Base-by-base conservation (phyloP, 371 early-diverging fungal species). In the Capillidium rhysosporum region DNA sequence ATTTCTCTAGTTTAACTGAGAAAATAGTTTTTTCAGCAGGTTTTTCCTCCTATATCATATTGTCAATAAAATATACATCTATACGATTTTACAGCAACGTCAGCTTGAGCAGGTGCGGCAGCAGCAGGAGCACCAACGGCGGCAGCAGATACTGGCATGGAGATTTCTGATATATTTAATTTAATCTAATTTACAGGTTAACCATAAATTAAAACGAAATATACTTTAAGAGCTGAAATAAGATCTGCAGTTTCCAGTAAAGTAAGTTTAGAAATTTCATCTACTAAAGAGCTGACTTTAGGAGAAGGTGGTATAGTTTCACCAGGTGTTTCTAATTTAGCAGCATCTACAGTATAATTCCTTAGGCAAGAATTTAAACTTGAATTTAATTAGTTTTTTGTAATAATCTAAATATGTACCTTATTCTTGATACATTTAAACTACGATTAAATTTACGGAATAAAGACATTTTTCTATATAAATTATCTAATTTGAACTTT, bases 1-100 rank as follows among this genome's bases (percentile, higher is more conserved):
- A 84, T 79, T 91, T 92, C 58, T 90, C 92, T 45, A 96, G 80
- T 75, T 85, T 95, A 61, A 96, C 79, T 63, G 71, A 86, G 76
- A 94, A 93, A 55, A 83, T 82, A 39, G 91, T 84, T 80, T 92
- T 90, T 59, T 89, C 95, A 10, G 71, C 79, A 54, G 79, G 72
- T 70, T 88, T 86, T 59, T 82, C 86, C 69, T 83, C 76, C 65
- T 77, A 59, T 41, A 34, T 9, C 47, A 29, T 21, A 29, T 25
- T 20, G 24, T 24, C 31, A 38, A 20, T 31, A n/a, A 21, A 16
- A n/a, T n/a, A n/a, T 40, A 38, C 4, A 44, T 23, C 3, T 31
- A 39, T 39, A 46, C 31, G 26, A 14, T 28, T 21, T 46, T 63
- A 68, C 71, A 57, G 67, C 70, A 40, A 59, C 71, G 16, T 73